Conservation (phyloP, 371 early-diverging fungal species). For the Mortierella sp. region DNA sequence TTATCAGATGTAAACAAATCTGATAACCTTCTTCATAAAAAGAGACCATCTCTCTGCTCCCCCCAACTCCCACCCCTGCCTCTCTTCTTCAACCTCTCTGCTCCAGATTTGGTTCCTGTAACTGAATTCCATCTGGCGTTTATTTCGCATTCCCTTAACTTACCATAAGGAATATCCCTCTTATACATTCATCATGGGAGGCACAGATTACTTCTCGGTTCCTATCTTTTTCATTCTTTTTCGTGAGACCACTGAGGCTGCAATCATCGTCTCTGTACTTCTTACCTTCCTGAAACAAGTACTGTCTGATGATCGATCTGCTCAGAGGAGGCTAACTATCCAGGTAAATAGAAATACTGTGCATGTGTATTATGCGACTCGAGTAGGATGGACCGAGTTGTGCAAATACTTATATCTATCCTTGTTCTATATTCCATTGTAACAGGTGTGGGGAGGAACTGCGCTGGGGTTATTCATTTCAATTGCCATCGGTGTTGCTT, state of each 20-base stretch:
- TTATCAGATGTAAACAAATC: not conserved
- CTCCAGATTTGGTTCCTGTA: not conserved
- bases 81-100: not conserved
- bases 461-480: not conserved
- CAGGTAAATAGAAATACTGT: slow-evolving; percentile 21
- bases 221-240: slow-evolving; percentile 88
- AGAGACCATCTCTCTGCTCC: not conserved
- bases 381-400: not conserved
- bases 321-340: slow-evolving; percentile 21
- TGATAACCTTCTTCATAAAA: not conserved
- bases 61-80: not conserved
- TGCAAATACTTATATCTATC: not conserved
- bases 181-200: slow-evolving; percentile 13
- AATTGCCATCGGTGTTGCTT: not conserved
- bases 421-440: not conserved
- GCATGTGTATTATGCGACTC: not conserved
- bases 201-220: slow-evolving; percentile 65
- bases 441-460: not conserved
- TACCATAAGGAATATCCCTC: not conserved
- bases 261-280: slow-evolving; percentile 85
- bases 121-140: no score
- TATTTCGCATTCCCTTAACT: not conserved
- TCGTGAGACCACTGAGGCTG: slow-evolving; percentile 86
- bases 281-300: slow-evolving; percentile 75
- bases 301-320: slow-evolving; percentile 19